Percentiles rank a stretch among this genome's conserved stretches.
Evolutionary conservation across 495 filamentous ascomycete genomes (phyloP).

Genomic region (Letharia columbiana): DNA sequence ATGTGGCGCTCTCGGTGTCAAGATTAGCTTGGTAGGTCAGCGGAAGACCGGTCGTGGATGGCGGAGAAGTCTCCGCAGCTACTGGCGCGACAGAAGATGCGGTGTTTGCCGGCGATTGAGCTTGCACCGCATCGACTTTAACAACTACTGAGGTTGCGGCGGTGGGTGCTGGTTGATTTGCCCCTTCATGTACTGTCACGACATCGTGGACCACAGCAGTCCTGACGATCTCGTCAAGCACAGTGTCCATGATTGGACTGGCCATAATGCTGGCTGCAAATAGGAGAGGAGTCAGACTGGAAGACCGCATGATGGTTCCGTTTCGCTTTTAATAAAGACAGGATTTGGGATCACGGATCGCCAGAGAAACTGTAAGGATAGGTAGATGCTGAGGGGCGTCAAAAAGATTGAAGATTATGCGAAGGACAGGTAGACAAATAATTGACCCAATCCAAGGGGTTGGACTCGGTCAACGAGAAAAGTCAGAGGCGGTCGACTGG

Average conservation of each 20-base stretch:
- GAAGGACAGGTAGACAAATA: background rate
- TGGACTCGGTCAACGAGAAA: background rate
- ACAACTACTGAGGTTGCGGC: conserved; percentile 7
- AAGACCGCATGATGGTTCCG: conserved; percentile 56
- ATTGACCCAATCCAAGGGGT: background rate
- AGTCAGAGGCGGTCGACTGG: conserved; percentile 3
- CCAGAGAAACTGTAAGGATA: background rate
- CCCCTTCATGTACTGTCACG: conserved; percentile 22
- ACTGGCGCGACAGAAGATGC: conserved; percentile 6
- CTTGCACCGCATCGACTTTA: background rate
- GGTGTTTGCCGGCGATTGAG: background rate
- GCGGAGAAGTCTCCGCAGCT: conserved; percentile 15
- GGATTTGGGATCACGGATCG: background rate
- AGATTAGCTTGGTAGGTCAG: conserved; percentile 18
- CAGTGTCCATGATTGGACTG: conserved; percentile 43
- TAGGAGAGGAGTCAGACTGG: conserved; percentile 51
- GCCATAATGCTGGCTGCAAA: conserved; percentile 54
- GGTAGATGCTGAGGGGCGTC: background rate
- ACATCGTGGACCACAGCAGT: conserved; percentile 57
- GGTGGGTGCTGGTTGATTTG: conserved; percentile 14
- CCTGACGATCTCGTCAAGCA: conserved; percentile 43
- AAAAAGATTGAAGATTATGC: background rate
- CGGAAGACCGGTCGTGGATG: conserved; percentile 19
- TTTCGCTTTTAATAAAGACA: background rate
- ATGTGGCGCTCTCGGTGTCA: conserved; percentile 29